Evolutionary conservation across 441 rosid genomes (phyloP).

Genomic region (Lepidium campestre): DNA sequence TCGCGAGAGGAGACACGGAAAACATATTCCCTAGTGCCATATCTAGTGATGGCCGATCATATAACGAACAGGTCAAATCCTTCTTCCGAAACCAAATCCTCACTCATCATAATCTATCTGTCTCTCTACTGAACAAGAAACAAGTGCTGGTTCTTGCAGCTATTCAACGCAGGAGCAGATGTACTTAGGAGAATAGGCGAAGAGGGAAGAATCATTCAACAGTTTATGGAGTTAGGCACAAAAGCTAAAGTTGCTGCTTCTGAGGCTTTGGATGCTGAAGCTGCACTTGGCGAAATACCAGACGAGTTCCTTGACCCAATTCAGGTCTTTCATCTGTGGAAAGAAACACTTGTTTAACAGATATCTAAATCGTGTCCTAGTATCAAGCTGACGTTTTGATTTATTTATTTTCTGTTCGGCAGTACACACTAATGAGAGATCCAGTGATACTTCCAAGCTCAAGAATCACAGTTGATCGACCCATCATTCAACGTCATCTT

Average conservation of each 20-base stretch:
- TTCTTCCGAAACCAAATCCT: not conserved
- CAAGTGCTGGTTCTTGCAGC: slow-evolving; percentile 36
- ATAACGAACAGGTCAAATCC: slow-evolving; percentile 75
- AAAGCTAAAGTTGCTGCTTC: slow-evolving; percentile 89
- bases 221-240: slow-evolving; percentile 72
- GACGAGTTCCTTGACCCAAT: slow-evolving; percentile 96
- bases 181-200: slow-evolving; percentile 83
- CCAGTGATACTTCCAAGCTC: slow-evolving; percentile 97
- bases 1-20: slow-evolving; percentile 75
- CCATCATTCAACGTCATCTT: slow-evolving; percentile 97
- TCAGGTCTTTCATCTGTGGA: slow-evolving; percentile 18
- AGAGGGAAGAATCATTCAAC: slow-evolving; percentile 65
- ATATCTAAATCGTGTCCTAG: not conserved
- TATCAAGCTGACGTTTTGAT: not conserved
- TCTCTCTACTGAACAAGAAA: slow-evolving; percentile 4
- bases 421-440: slow-evolving; percentile 97
- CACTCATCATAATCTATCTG: not conserved
- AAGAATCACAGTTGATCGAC: slow-evolving; percentile 76
- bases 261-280: slow-evolving; percentile 96
- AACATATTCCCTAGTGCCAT: slow-evolving; percentile 87
- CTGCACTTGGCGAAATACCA: slow-evolving; percentile 89
- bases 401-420: slow-evolving; percentile 10
- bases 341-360: not conserved
- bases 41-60: slow-evolving; percentile 93
- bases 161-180: slow-evolving; percentile 82